A percentile compares a stretch with the other conserved stretches of the same genome.
Evolutionary conservation across 768 basidiomycete species (phyloP).

Genomic region (Mycena sanguinolenta): DNA sequence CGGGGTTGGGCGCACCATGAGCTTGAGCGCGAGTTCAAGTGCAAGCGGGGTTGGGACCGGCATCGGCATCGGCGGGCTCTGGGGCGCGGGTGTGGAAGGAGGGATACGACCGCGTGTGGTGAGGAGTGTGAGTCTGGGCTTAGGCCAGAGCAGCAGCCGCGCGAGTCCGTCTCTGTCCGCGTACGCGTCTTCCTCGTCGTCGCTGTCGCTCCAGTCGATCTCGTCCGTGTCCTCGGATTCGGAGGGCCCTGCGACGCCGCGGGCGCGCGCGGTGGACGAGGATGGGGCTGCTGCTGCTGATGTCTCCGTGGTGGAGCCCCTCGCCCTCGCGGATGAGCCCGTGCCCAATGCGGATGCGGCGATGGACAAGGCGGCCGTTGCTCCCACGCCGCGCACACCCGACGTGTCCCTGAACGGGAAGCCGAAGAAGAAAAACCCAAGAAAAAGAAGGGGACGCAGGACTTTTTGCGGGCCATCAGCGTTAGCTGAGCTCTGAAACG

Average conservation of each 20-base stretch:
- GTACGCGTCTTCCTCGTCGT: not conserved
- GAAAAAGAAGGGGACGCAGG: conserved; percentile 13
- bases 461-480: not conserved
- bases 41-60: not conserved
- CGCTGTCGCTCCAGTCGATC: conserved; percentile 7
- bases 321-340: not conserved
- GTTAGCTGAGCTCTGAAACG: not conserved
- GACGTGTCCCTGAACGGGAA: not conserved
- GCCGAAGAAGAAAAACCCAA: conserved; percentile 14
- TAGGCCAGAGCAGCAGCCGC: not conserved
- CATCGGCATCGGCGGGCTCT: not conserved
- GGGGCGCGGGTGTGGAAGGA: not conserved
- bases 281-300: not conserved
- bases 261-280: conserved; percentile 5
- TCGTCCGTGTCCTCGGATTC: not conserved
- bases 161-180: conserved; percentile 19
- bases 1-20: not conserved
- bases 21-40: not conserved
- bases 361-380: not conserved
- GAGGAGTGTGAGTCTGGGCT: conserved; percentile 29
- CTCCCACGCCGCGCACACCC: too few species aligned
- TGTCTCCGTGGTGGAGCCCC: not conserved
- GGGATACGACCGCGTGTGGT: conserved; percentile 20
- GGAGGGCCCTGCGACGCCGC: conserved; percentile 12
- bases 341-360: not conserved